These are phyloP conservation scores for Nematocida major DNA, from an alignment of 371 early-diverging fungal genomes.

Conservation along the genomic window DNA sequence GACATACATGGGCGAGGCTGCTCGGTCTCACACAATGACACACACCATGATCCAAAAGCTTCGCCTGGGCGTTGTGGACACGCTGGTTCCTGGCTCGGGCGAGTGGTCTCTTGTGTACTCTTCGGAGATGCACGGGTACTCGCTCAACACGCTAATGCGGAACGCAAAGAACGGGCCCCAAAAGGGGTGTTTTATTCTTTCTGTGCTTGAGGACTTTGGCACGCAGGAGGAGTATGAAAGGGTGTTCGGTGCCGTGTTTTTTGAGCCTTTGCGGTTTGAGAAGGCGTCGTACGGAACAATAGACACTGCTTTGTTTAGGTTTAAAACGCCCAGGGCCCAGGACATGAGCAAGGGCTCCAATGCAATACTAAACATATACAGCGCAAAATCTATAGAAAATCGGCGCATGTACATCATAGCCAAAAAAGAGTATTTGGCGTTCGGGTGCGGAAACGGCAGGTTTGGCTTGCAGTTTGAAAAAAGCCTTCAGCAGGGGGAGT, in stretches of 20 bases:
- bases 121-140: slow-evolving; percentile 48
- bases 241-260: slow-evolving; percentile 52
- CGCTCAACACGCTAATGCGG: slow-evolving; percentile 34
- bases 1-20: not conserved
- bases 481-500: slow-evolving; percentile 41
- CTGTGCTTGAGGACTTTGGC: slow-evolving; percentile 15
- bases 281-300: slow-evolving; percentile 10
- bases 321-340: slow-evolving; percentile 32
- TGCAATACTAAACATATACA: slow-evolving; percentile 15
- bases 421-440: slow-evolving; percentile 51
- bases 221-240: slow-evolving; percentile 23
- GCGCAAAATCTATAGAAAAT: not conserved
- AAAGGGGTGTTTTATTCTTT: slow-evolving; percentile 30
- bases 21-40: slow-evolving; percentile 24
- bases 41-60: slow-evolving; percentile 32
- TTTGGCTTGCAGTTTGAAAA: slow-evolving; percentile 48
- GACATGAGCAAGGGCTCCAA: not conserved
- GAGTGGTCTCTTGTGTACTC: slow-evolving; percentile 49
- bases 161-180: not conserved
- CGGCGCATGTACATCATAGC: slow-evolving; percentile 44
- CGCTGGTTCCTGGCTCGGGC: slow-evolving; percentile 7
- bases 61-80: not conserved
- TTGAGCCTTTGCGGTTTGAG: slow-evolving; percentile 10
- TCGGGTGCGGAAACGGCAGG: slow-evolving; percentile 48
- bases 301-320: slow-evolving; percentile 26